Percentiles rank a stretch among this genome's conserved stretches.
phyloP scores from a whole-genome alignment of 2,329 filamentous ascomycete genomes.

The Ophiostoma quercus region DNA sequence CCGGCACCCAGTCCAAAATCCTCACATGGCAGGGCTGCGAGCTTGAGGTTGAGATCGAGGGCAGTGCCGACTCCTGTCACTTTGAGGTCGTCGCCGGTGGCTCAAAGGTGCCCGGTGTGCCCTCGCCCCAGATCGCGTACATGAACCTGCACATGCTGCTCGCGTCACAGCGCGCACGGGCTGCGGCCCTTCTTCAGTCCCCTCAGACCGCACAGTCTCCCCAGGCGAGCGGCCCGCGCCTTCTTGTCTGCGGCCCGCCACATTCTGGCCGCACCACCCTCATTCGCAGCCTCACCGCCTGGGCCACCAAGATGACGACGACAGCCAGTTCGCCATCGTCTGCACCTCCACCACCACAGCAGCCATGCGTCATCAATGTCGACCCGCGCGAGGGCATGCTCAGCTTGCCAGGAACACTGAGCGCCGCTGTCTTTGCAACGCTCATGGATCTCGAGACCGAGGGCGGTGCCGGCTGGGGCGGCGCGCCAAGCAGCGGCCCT shows the following conservation, averaged over 20 bases:
- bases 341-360: conserved; percentile 38
- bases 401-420: conserved; percentile 73
- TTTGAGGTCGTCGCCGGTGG: conserved; percentile 46
- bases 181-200: conserved; percentile 38
- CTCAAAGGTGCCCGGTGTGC: conserved; percentile 34
- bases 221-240: conserved; percentile 61
- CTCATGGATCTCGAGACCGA: conserved; percentile 76
- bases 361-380: conserved; percentile 78
- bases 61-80: conserved; percentile 57
- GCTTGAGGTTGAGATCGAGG: conserved; percentile 75
- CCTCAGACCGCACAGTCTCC: too few relatives aligned
- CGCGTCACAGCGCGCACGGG: conserved; percentile 62
- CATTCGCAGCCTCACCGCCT: conserved; percentile 69
- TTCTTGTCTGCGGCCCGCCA: conserved; percentile 74
- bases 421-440: conserved; percentile 78
- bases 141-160: conserved; percentile 86
- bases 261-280: conserved; percentile 80
- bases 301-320: conserved; percentile 59
- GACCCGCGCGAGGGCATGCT: conserved; percentile 78
- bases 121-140: conserved; percentile 70
- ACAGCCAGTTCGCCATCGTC: conserved; percentile 31
- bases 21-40: conserved; percentile 89
- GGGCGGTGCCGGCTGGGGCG: conserved; percentile 75
- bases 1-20: conserved; percentile 77
- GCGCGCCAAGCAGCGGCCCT: conserved; percentile 83